These are phyloP conservation scores for Lepiota venenata DNA, from an alignment of 768 basidiomycete genomes.

Conservation along the genomic window DNA sequence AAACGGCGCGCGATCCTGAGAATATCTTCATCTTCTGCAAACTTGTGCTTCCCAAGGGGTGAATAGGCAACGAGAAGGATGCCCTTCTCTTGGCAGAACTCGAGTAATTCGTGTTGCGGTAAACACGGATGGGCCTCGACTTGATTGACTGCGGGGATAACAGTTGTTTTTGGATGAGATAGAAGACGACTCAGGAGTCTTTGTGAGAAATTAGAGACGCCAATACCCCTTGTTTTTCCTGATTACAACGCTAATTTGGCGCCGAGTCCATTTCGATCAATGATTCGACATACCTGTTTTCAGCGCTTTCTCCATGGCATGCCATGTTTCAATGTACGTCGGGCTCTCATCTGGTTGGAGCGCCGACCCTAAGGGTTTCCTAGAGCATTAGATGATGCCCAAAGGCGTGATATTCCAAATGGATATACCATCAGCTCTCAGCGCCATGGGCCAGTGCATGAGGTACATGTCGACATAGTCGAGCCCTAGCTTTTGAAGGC, in stretches of 20 bases:
- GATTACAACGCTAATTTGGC: not conserved
- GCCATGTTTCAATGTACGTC: conserved; percentile 11
- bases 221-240: conserved; percentile 9
- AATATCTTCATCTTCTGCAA: conserved; percentile 4
- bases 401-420: not conserved
- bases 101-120: conserved; percentile 37
- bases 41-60: conserved; percentile 32
- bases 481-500: conserved; percentile 29
- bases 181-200: conserved; percentile 1
- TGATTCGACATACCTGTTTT: conserved; percentile 5
- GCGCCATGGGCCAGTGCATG: conserved; percentile 26
- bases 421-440: not conserved
- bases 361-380: conserved; percentile 13
- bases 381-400: not conserved
- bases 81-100: conserved; percentile 38
- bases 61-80: conserved; percentile 46
- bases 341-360: conserved; percentile 9
- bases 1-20: not conserved
- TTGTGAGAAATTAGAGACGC: conserved; percentile 10
- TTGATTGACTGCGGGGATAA: conserved; percentile 25
- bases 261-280: not conserved
- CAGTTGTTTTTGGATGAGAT: conserved; percentile 5
- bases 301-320: conserved; percentile 1
- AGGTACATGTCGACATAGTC: conserved; percentile 50
- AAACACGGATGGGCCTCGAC: conserved; percentile 45